These are phyloP conservation scores for Fusarium sp. DNA, from an alignment of 2,329 filamentous ascomycete species.

Conservation along the genomic window DNA sequence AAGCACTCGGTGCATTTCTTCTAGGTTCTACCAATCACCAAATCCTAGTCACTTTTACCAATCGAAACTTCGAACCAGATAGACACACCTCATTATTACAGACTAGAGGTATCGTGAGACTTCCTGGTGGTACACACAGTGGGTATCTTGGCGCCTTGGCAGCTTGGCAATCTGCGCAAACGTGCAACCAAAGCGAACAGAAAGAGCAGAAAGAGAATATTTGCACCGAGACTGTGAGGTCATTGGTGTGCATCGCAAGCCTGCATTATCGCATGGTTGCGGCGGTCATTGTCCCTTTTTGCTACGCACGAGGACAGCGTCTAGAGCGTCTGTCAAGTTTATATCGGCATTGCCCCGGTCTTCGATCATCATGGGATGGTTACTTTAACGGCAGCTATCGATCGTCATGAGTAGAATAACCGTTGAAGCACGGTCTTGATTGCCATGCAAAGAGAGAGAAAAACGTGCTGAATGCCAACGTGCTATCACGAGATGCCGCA, in stretches of 20 bases:
- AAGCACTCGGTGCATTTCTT: constrained; percentile 4
- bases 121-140: constrained; percentile 40
- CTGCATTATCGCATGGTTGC: constrained; percentile 27
- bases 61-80: not conserved
- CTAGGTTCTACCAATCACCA: constrained; percentile 15
- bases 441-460: not conserved
- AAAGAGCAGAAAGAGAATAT: constrained; percentile 22
- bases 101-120: constrained; percentile 16
- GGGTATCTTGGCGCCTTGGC: constrained; percentile 42
- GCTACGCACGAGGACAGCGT: constrained; percentile 8
- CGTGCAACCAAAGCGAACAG: constrained; percentile 2
- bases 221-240: constrained; percentile 37
- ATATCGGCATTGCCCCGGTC: constrained; percentile 16
- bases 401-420: not conserved
- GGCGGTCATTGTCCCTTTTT: constrained; percentile 8
- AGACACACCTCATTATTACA: constrained; percentile 15
- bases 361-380: constrained; percentile 18
- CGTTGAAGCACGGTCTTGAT: constrained; percentile 19
- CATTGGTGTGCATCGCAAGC: constrained; percentile 37
- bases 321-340: constrained; percentile 15
- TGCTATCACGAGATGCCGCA: constrained; percentile 6
- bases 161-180: constrained; percentile 29
- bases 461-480: not conserved
- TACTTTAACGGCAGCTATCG: constrained; percentile 27
- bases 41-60: constrained; percentile 24